Conservation (phyloP, 1,139 yeast genomes). For the Debaryomyces fabryi region DNA sequence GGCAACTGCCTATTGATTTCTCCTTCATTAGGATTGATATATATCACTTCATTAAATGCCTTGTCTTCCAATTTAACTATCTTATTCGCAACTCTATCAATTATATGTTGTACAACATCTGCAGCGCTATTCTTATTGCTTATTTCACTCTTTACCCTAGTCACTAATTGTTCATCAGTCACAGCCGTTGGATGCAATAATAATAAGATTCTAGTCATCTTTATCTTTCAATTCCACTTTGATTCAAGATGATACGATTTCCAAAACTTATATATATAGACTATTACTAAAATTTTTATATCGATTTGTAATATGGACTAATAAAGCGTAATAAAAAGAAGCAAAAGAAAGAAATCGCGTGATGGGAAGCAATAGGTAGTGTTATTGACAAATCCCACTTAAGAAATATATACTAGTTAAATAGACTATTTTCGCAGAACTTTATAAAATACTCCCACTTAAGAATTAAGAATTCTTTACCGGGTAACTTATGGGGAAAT, state of each 20-base stretch:
- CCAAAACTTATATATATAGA: background rate
- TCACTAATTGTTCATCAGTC: slow-evolving; percentile 55
- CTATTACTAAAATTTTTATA: background rate
- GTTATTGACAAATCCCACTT: background rate
- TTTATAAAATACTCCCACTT: background rate
- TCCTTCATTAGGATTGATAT: slow-evolving; percentile 60
- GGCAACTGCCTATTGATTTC: slow-evolving; percentile 45
- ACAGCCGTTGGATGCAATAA: slow-evolving; percentile 76
- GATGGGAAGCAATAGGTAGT: background rate
- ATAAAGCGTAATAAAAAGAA: background rate
- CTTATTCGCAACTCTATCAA: slow-evolving; percentile 67
- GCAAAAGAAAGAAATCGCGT: slow-evolving; percentile 2
- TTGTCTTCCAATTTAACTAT: slow-evolving; percentile 50
- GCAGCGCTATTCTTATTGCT: slow-evolving; percentile 21
- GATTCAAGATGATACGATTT: background rate
- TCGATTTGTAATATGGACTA: background rate
- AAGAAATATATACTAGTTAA: background rate
- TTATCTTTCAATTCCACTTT: background rate
- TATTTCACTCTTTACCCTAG: slow-evolving; percentile 32
- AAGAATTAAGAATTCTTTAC: background rate
- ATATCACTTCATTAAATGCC: slow-evolving; percentile 53
- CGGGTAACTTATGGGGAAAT: slow-evolving; percentile 1
- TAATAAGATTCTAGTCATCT: slow-evolving; percentile 41
- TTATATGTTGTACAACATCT: slow-evolving; percentile 60
- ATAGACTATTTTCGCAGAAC: background rate